Evolutionary conservation across 2,329 filamentous ascomycete species (phyloP).

Genomic region (Metarhizium anisopliae): DNA sequence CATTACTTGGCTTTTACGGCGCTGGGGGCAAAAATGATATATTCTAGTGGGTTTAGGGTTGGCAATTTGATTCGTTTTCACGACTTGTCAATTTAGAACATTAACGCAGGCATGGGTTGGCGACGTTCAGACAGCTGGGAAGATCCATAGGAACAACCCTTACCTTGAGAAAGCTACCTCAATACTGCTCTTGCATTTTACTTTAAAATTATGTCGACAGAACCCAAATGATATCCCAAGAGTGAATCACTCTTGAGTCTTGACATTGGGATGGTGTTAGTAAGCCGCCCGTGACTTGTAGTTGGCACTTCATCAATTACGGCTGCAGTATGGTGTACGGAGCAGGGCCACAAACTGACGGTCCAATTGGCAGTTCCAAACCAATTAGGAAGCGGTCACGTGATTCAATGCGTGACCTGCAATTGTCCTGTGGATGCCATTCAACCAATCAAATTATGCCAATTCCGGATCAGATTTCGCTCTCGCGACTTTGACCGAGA

Average conservation of each 20-base stretch:
- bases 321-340: too few species aligned
- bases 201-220: too few species aligned
- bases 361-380: too few species aligned
- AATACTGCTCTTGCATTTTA: too few species aligned
- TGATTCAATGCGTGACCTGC: constrained; percentile 12
- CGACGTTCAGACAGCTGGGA: background rate
- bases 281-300: too few species aligned
- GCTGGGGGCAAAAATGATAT: background rate
- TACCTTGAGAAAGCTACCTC: background rate
- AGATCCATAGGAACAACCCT: background rate
- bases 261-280: too few species aligned
- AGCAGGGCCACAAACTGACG: too few species aligned
- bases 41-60: background rate
- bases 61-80: background rate
- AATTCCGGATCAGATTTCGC: constrained; percentile 41
- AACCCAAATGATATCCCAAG: too few species aligned
- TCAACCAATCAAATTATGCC: constrained; percentile 37
- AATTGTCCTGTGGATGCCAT: constrained; percentile 2
- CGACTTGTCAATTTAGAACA: background rate
- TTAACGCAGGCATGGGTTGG: background rate
- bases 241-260: too few species aligned
- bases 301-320: too few species aligned
- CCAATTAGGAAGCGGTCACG: constrained; percentile 6
- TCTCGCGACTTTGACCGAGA: constrained; percentile 30
- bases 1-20: constrained; percentile 3